Conservation (phyloP, 306 rosid species). For the Dryas octopetala region DNA sequence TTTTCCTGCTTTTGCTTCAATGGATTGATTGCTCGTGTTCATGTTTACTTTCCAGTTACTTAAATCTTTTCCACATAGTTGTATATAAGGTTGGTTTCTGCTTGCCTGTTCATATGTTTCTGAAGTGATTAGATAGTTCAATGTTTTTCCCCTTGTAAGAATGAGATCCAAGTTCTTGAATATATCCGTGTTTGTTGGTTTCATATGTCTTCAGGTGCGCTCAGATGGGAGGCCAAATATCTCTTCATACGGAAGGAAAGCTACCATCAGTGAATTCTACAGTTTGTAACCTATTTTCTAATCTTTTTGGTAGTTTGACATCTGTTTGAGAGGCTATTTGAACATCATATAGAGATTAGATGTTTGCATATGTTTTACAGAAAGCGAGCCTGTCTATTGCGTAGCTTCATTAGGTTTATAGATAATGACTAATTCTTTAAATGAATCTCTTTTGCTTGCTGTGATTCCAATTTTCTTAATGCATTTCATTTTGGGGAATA, state of each 20-base stretch:
- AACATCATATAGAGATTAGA: background rate
- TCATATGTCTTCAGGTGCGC: constrained; percentile 39
- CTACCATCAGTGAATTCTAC: constrained; percentile 61
- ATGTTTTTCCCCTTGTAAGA: background rate
- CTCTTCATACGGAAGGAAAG: constrained; percentile 59
- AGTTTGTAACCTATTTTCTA: constrained; percentile 34
- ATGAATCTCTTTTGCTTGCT: background rate
- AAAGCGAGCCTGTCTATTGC: background rate
- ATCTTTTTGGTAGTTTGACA: background rate
- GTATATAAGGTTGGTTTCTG: constrained; percentile 52
- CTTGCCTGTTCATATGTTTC: background rate
- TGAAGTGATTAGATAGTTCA: background rate
- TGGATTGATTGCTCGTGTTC: constrained; percentile 68
- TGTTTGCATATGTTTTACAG: background rate
- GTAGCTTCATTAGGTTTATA: background rate
- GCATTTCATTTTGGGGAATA: background rate
- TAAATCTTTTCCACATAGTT: constrained; percentile 58
- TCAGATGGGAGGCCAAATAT: constrained; percentile 43
- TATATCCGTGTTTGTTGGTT: constrained; percentile 12
- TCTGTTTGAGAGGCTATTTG: background rate
- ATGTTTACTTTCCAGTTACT: constrained; percentile 50
- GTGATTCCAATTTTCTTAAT: background rate
- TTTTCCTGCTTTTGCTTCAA: constrained; percentile 50
- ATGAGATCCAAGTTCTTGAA: constrained; percentile 2
- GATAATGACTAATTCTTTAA: background rate